Base-by-base conservation (phyloP, 2,329 filamentous ascomycete species). In the Aspergillus tamarii region DNA sequence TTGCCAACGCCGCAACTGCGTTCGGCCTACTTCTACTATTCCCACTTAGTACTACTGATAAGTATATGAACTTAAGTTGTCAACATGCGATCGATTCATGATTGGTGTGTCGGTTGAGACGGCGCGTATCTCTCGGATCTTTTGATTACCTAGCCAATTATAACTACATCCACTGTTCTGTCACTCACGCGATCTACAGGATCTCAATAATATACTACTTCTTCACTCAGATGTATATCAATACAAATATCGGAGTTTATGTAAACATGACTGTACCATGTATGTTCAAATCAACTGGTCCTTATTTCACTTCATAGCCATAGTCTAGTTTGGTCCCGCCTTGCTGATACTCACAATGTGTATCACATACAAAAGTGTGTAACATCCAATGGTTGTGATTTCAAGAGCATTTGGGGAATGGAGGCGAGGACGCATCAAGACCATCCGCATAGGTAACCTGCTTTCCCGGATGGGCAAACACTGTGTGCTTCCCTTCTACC, bases 381-480 rank as follows among this genome's bases (percentile, higher is more conserved):
- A n/a, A 28, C 23, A n/a, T n/a, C 11, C 11, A 12, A 34, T 21
- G 56, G 14, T 30, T 36, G 50, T 30, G 45, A 26, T 48, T 23
- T 60, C 34, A 60, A 43, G 32, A 58, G 34, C 64, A 65, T 8
- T 34, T 53, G 14, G 64, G 64, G 48, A 65, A 65, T 21, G 36
- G 26, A 19, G 64, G 57, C 2, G 45, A 30, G 10, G 57, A 56
- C 8, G 58, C 46, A 50, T 46, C 55, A 14, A 66, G 21, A 16
- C 34, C 61, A 41, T 23, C 58, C 10, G 39, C 61, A 56, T 65
- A 66, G 16, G 59, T 61, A 14, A 66, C 64, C 36, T 61, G 57
- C 8, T 61, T 30, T 12, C 64, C 64, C 4, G 64, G 64, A 16
- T 59, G 19, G 3, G 45, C 50, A 57, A 66, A 66, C 30, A 66